Evolutionary conservation across 202 grass and related monocot genomes (phyloP).

Genomic region (Brachypodium distachyon): DNA sequence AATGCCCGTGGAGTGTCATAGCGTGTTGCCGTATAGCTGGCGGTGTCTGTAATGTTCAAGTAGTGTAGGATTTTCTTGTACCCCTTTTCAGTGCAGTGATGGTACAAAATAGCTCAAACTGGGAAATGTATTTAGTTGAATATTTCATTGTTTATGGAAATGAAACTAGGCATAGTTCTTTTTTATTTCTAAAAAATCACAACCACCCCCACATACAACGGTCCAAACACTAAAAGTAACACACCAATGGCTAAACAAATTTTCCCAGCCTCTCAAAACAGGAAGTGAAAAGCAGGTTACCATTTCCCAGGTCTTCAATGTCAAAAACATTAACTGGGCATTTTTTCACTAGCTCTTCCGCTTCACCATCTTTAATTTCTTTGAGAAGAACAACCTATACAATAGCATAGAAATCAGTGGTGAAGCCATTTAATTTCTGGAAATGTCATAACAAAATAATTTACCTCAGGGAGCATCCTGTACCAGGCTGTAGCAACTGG

Average conservation of each 20-base stretch:
- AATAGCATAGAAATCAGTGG: background rate
- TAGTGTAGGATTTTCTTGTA: background rate
- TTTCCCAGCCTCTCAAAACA: background rate
- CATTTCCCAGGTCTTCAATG: constrained; percentile 78
- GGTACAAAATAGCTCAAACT: background rate
- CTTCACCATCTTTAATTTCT: constrained; percentile 50
- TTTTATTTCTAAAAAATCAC: background rate
- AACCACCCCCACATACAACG: background rate
- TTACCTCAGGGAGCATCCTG: constrained; percentile 90
- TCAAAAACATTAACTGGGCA: constrained; percentile 85
- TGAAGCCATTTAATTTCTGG: background rate
- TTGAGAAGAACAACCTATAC: constrained; percentile 58
- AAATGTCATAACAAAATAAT: background rate
- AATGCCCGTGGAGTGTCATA: background rate
- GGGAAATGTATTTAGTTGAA: background rate
- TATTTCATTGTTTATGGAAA: background rate
- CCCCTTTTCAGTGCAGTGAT: background rate
- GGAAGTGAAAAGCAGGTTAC: constrained; percentile 34
- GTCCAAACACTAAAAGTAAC: background rate
- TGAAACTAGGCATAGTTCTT: background rate
- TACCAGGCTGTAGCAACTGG: constrained; percentile 90
- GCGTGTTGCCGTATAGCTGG: background rate
- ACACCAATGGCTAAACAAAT: background rate
- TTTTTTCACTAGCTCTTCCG: constrained; percentile 54
- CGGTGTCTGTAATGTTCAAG: background rate